A percentile compares a stretch with the other conserved stretches of the same genome.
These are phyloP conservation scores for Fusarium sp. DNA, from an alignment of 2,329 filamentous ascomycete species.

Conservation along the genomic window DNA sequence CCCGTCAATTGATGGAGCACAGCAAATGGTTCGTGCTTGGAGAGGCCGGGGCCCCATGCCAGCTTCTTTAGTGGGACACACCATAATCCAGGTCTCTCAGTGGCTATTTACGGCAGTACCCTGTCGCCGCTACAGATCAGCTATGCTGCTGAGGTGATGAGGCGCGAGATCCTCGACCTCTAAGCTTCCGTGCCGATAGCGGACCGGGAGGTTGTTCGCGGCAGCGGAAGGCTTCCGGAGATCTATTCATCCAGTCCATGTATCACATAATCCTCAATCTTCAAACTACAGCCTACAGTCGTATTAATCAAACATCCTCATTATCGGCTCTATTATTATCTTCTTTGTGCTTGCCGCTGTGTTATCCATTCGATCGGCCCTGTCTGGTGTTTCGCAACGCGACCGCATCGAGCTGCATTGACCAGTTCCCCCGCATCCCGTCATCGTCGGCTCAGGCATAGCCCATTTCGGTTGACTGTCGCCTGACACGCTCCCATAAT, in stretches of 20 bases:
- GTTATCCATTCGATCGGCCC: conserved; percentile 27
- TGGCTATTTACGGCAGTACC: conserved; percentile 3
- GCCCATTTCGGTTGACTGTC: conserved; percentile 35
- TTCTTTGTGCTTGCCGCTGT: neutral
- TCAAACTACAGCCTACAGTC: neutral
- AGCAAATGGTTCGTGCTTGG: conserved; percentile 19
- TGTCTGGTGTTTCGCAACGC: conserved; percentile 20
- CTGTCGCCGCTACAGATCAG: neutral
- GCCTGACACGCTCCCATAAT: conserved; percentile 29
- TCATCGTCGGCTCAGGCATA: conserved; percentile 41
- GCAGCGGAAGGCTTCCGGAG: conserved; percentile 17
- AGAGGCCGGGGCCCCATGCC: conserved; percentile 31
- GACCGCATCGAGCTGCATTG: conserved; percentile 33
- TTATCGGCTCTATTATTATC: neutral
- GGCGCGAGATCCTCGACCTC: neutral
- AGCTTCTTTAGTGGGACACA: conserved; percentile 29
- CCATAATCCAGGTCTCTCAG: conserved; percentile 10
- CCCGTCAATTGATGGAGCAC: conserved; percentile 19
- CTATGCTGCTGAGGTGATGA: neutral
- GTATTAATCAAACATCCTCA: neutral
- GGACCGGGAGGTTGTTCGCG: conserved; percentile 21
- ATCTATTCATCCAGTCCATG: conserved; percentile 5
- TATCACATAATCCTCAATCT: conserved; percentile 9
- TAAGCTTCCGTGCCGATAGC: conserved; percentile 32
- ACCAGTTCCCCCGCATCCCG: conserved; percentile 42